These are phyloP conservation scores for Phialemoniopsis sp. DNA, from an alignment of 2,329 filamentous ascomycete species.

Conservation along the genomic window DNA sequence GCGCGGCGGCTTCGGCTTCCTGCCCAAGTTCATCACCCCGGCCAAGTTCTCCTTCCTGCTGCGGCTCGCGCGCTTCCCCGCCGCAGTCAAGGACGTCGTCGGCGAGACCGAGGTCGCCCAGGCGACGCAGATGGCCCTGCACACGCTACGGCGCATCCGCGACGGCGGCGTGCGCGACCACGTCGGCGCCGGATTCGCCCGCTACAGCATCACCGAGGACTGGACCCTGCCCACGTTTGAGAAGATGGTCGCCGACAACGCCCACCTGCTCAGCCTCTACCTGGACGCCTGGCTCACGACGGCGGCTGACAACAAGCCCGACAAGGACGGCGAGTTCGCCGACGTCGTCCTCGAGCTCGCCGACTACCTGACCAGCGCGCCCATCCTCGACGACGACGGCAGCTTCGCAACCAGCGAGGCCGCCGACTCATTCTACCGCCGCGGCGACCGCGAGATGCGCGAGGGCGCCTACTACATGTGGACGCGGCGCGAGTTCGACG, in stretches of 20 bases:
- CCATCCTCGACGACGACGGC: slow-evolving; percentile 63
- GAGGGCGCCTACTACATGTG: slow-evolving; percentile 95
- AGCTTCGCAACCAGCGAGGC: slow-evolving; percentile 88
- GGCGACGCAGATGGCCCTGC: slow-evolving; percentile 73
- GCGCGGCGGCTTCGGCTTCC: slow-evolving; percentile 74
- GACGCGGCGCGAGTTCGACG: slow-evolving; percentile 82
- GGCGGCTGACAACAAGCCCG: slow-evolving; percentile 26
- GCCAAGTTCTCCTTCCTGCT: slow-evolving; percentile 81
- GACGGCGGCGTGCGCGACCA: slow-evolving; percentile 53
- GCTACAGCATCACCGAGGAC: slow-evolving; percentile 86
- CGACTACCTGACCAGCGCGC: slow-evolving; percentile 74
- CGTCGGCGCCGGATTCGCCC: slow-evolving; percentile 52
- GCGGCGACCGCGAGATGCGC: slow-evolving; percentile 74
- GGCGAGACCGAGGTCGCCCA: slow-evolving; percentile 71
- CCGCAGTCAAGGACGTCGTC: slow-evolving; percentile 79
- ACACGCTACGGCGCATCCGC: slow-evolving; percentile 72
- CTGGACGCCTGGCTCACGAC: slow-evolving; percentile 74
- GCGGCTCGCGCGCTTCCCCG: slow-evolving; percentile 66
- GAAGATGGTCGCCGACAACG: slow-evolving; percentile 94
- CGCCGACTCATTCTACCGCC: slow-evolving; percentile 74
- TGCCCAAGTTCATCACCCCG: slow-evolving; percentile 88
- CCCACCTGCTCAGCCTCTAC: slow-evolving; percentile 77
- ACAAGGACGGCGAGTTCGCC: slow-evolving; percentile 63
- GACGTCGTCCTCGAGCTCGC: slow-evolving; percentile 77
- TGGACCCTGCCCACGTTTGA: slow-evolving; percentile 97